Base-by-base conservation (phyloP, 257 asterid species). In the Mitragyna speciosa region DNA sequence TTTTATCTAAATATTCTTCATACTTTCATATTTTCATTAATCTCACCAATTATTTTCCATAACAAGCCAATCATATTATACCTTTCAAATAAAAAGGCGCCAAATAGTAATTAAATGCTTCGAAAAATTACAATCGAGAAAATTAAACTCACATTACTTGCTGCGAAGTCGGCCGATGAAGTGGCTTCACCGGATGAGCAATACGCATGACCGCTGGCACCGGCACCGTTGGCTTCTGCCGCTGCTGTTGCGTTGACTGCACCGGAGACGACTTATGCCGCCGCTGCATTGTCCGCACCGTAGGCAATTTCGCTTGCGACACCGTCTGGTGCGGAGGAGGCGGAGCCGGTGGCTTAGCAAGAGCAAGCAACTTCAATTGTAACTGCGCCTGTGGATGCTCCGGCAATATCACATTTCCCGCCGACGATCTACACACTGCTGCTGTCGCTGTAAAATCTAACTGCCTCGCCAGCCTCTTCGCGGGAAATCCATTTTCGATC, bases 341-440 rank as follows among this genome's bases (percentile, higher is more conserved):
- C 58, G 79, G 86, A 41, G 78, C 79, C 56, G 41, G 41, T 4
- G 87, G 66, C 70, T 85, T 84, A 69, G 85, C 88, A 49, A 83
- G 66, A 28, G 88, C 86, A 45, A 85, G 78, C 87, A 89, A 82
- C 84, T 43, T 66, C 36, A 91, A 78, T 82, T 91, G 87, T 24
- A 86, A 80, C 67, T 80, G 88, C 68, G 90, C 86, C 87, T 86
- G 89, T 43, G 90, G 86, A 79, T 87, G 90, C 80, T 83, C 92
- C 3, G 91, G 90, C 85, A 85, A 67, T 24, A 81, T 58, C 86
- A 79, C 67, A 83, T 51, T 85, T 36, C 41, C 41, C 83, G 79
- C 86, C 66, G 61, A 63, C 33, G 70, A 79, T 66, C 59, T 72
- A 69, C 80, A 82, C 77, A 36, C 66, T 20, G 73, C 79, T n/a